These are phyloP conservation scores for Eucalyptus pumila DNA, from an alignment of 345 rosid species.

Conservation along the genomic window DNA sequence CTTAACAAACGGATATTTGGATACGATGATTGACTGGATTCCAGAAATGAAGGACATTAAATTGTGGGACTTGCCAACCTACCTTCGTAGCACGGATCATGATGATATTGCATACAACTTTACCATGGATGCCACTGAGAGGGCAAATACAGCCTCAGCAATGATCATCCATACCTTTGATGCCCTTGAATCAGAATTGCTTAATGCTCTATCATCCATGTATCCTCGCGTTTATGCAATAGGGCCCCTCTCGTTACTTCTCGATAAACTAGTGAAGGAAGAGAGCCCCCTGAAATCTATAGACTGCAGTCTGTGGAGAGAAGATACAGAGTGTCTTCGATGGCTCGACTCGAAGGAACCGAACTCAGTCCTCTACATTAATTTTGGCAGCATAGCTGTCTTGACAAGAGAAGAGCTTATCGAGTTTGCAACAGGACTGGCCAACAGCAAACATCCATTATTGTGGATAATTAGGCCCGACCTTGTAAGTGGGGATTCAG, in stretches of 20 bases:
- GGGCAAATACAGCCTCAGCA: background rate
- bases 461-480: constrained; percentile 2
- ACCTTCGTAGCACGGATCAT: background rate
- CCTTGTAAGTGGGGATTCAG: background rate
- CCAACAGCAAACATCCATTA: background rate
- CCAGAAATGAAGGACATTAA: background rate
- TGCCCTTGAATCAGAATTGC: background rate
- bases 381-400: background rate
- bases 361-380: background rate
- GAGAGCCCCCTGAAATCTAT: background rate
- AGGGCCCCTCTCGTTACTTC: background rate
- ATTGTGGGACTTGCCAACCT: background rate
- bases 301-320: background rate
- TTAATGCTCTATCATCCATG: background rate
- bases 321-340: background rate
- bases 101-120: background rate
- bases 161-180: background rate
- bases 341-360: background rate
- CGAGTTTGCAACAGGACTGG: background rate
- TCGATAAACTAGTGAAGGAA: background rate
- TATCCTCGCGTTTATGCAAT: background rate
- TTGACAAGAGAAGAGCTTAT: background rate
- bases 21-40: background rate
- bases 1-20: background rate
- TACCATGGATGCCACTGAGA: background rate